Base-by-base conservation (phyloP, 805 yeast species). In the Nakazawaea pomicola region DNA sequence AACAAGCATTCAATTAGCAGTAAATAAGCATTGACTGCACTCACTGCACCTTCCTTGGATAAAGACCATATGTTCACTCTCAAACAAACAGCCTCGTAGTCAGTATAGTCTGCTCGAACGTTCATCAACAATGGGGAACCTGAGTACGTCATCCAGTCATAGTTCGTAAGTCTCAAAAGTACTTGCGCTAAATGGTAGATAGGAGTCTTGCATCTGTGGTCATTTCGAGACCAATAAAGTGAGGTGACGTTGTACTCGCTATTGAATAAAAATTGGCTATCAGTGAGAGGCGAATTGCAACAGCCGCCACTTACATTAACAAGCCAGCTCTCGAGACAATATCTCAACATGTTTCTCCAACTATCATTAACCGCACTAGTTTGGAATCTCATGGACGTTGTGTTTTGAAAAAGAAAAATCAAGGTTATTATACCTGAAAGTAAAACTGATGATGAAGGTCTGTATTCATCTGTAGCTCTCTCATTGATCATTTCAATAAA, bases 121-220 rank as follows among this genome's bases (percentile, higher is more conserved):
- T 76, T 82, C 77, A 80, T 76, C 49, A 86, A 70, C 50, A 78
- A 74, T 0, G 90, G 90, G 2, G 86, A 81, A 0, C 95, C 95
- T 2, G 89, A 78, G 54, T 67, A 83, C 4, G 83, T 78, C 43
- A 84, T 82, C 47, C 81, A 76, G 55, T 86, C 93, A 54, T 80
- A 79, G 44, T 83, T 85, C 41, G 79, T 76, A 18, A 82, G 68
- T 42, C 80, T 70, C 33, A 84, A 66, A 12, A 75, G 67, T 4
- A 81, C 74, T 48, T 82, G 88, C 1, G 84, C 76, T 56, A 83
- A 67, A 53, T 84, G 88, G 56, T 77, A 81, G 45, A 78, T 74
- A 0, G 89, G 82, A 38, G 72, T 67, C 36, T 72, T 72, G 53
- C 83, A 79, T 25, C 74, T 60, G 2, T 61, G 53, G 45, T 61